Conservation (phyloP, 805 yeast species). For the Geotrichum ghanense region DNA sequence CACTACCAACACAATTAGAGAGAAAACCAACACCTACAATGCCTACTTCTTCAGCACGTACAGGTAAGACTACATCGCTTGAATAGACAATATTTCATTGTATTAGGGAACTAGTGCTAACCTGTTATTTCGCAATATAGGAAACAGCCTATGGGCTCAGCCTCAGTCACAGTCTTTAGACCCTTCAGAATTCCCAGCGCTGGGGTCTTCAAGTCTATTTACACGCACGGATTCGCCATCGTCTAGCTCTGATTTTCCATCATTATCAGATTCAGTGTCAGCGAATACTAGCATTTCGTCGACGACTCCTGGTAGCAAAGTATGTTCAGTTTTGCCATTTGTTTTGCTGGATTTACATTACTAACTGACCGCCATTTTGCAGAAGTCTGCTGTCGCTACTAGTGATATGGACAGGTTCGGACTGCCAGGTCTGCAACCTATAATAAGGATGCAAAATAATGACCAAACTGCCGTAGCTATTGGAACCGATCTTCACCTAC, state of each 20-base stretch:
- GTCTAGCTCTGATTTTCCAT: neutral
- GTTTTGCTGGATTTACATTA: neutral
- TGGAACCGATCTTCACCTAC: conserved; percentile 53
- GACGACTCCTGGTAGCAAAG: neutral
- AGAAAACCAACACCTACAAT: no score
- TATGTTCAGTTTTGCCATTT: neutral
- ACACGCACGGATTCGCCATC: neutral
- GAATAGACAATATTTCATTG: no score
- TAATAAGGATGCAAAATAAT: conserved; percentile 48
- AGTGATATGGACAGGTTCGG: conserved; percentile 56
- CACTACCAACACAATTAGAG: neutral
- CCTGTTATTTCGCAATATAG: no score
- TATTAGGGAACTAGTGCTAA: no score
- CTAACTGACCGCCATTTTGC: neutral
- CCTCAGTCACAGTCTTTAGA: neutral
- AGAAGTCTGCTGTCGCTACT: conserved; percentile 3
- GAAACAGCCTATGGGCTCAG: neutral
- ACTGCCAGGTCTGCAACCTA: conserved; percentile 46
- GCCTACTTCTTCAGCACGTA: neutral
- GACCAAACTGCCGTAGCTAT: conserved; percentile 58
- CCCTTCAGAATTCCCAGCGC: conserved; percentile 3
- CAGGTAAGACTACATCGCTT: neutral
- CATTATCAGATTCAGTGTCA: neutral
- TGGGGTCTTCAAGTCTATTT: conserved; percentile 2
- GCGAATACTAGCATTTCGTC: neutral